These are phyloP conservation scores for Penicillium psychrosexuale DNA, from an alignment of 2,329 filamentous ascomycete genomes.

Conservation along the genomic window DNA sequence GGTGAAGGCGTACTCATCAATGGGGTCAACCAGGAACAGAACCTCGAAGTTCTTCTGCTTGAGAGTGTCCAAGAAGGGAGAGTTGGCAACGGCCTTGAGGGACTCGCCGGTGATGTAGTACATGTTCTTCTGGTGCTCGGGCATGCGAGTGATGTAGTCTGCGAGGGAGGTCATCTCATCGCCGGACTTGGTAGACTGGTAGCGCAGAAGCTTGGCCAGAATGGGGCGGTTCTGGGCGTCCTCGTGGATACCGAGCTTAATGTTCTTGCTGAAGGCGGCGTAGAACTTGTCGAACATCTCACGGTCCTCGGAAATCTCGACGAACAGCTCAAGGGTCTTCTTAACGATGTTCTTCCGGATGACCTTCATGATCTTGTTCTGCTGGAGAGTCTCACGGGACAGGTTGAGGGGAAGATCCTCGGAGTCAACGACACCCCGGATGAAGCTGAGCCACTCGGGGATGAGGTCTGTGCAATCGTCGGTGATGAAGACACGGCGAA, in stretches of 20 bases:
- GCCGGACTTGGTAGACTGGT: slow-evolving; percentile 98
- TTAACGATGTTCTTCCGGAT: slow-evolving; percentile 99
- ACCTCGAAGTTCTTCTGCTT: slow-evolving; percentile 99
- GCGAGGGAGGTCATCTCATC: slow-evolving; percentile 91
- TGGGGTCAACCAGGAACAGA: slow-evolving; percentile 98
- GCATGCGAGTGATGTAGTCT: slow-evolving; percentile 99
- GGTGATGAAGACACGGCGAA: slow-evolving; percentile 99
- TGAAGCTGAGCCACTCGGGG: slow-evolving; percentile 97
- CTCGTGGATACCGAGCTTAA: slow-evolving; percentile 99
- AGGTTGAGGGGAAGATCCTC: slow-evolving; percentile 99
- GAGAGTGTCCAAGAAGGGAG: slow-evolving; percentile 96
- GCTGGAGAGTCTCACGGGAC: slow-evolving; percentile 99
- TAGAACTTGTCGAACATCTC: slow-evolving; percentile 99
- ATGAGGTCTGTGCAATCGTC: slow-evolving; percentile 99
- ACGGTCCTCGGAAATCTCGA: slow-evolving; percentile 98
- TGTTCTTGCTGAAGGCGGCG: slow-evolving; percentile 98
- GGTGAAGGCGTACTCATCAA: slow-evolving; percentile 99
- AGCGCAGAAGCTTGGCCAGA: slow-evolving; percentile 97
- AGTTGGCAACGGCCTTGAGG: slow-evolving; percentile 95
- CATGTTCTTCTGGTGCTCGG: slow-evolving; percentile 99
- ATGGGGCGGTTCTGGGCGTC: slow-evolving; percentile 91
- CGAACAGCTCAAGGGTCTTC: slow-evolving; percentile 99
- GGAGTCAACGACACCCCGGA: slow-evolving; percentile 99
- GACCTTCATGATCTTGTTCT: slow-evolving; percentile 99
- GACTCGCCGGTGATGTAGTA: slow-evolving; percentile 99